These are phyloP conservation scores for Tranzscheliella williamsii DNA, from an alignment of 1,284 basidiomycete species.

Conservation along the genomic window DNA sequence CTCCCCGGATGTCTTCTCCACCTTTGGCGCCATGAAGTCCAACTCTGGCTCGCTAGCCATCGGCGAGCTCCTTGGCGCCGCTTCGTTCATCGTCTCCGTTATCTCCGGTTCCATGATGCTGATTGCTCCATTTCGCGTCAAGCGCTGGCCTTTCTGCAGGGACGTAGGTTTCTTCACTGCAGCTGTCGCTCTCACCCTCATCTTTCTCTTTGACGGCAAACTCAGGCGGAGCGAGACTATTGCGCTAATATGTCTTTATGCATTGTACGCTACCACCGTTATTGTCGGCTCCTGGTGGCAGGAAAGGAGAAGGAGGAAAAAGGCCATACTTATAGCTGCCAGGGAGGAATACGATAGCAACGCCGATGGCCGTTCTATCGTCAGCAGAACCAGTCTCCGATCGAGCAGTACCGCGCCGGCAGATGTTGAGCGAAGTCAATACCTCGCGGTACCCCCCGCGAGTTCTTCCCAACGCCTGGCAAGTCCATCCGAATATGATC, in stretches of 20 bases:
- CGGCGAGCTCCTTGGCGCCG: slow-evolving; percentile 91
- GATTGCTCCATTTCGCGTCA: slow-evolving; percentile 86
- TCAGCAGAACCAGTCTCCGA: slow-evolving; percentile 10
- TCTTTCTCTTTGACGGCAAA: slow-evolving; percentile 77
- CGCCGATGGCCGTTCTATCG: slow-evolving; percentile 18
- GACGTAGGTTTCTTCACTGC: slow-evolving; percentile 90
- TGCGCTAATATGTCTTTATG: slow-evolving; percentile 75
- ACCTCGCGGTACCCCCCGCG: slow-evolving; percentile 4
- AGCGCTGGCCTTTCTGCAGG: slow-evolving; percentile 78
- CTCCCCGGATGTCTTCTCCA: slow-evolving; percentile 71
- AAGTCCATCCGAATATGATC: slow-evolving; percentile 48
- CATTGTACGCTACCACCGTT: slow-evolving; percentile 77
- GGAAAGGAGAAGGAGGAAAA: slow-evolving; percentile 36
- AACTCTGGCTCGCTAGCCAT: slow-evolving; percentile 86
- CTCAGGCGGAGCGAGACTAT: slow-evolving; percentile 77
- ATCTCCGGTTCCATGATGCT: slow-evolving; percentile 94
- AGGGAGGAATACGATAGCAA: slow-evolving; percentile 37
- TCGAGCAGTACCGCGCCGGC: background rate
- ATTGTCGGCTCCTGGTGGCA: slow-evolving; percentile 77
- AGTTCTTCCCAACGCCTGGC: slow-evolving; percentile 12
- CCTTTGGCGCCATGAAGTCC: slow-evolving; percentile 86
- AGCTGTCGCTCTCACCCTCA: slow-evolving; percentile 74
- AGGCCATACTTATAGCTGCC: slow-evolving; percentile 30
- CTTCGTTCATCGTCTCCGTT: slow-evolving; percentile 91
- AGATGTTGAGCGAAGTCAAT: slow-evolving; percentile 2